Evolutionary conservation across 208 protist genomes (phyloP).

Genomic region (Lotmaria passim): DNA sequence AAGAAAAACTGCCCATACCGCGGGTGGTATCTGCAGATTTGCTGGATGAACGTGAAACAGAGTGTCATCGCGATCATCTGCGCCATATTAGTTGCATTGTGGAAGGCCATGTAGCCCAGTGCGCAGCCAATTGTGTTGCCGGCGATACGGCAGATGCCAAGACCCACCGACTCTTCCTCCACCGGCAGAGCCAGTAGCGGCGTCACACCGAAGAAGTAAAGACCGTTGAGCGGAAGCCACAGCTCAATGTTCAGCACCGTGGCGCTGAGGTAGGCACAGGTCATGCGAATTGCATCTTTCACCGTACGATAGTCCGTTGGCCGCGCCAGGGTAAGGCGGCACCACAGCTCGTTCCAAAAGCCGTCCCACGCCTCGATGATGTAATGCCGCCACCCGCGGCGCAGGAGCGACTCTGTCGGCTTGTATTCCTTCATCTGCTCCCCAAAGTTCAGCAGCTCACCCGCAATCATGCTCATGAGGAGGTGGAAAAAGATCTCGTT

Average conservation of each 20-base stretch:
- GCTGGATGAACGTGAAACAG: constrained; percentile 35
- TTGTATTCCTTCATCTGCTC: constrained; percentile 49
- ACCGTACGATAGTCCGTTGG: constrained; percentile 44
- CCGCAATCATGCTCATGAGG: constrained; percentile 39
- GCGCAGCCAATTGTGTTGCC: constrained; percentile 45
- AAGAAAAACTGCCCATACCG: constrained; percentile 42
- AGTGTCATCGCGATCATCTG: constrained; percentile 32
- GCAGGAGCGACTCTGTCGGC: constrained; percentile 29
- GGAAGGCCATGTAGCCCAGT: constrained; percentile 38
- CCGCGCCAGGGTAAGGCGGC: constrained; percentile 44
- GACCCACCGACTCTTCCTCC: constrained; percentile 46
- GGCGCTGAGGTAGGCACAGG: constrained; percentile 45
- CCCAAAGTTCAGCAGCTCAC: constrained; percentile 36
- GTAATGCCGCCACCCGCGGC: constrained; percentile 38
- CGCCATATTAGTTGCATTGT: constrained; percentile 37
- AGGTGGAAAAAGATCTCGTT: constrained; percentile 42
- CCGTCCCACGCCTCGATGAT: constrained; percentile 52
- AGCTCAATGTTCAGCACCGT: constrained; percentile 46
- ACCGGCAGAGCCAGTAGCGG: constrained; percentile 61
- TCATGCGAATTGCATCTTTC: constrained; percentile 66
- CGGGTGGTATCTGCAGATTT: constrained; percentile 34
- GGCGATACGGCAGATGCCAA: constrained; percentile 33
- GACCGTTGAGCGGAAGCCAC: constrained; percentile 28
- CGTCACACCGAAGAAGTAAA: constrained; percentile 63
- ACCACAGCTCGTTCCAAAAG: constrained; percentile 53